Evolutionary conservation across 768 basidiomycete genomes (phyloP), one percentile per base, ranked within the genome.

Genomic region (Thelephora aurantiotincta): DNA sequence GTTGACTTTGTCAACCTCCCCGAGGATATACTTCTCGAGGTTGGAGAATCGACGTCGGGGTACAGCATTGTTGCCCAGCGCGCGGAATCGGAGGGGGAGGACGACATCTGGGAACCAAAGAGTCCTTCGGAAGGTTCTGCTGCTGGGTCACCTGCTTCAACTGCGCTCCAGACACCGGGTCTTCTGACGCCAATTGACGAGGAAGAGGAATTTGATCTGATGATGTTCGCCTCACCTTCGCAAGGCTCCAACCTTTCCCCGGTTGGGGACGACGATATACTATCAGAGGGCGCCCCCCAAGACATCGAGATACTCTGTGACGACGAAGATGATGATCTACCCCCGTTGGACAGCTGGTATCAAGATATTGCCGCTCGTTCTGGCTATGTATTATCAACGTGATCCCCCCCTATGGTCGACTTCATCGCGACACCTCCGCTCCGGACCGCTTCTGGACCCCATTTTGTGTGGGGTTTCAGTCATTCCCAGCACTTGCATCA

Each of bases 261-360:
- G 11, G 26, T 33, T 34, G n/a, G 26, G 38, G 18, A 11, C n/a
- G 43, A 20, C n/a, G 30, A 42, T 7, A 11, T 14, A 22, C n/a
- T 33, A 2, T 20, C 33, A 20, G 19, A 35, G 11, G 18, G 14
- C 11, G n/a, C 13, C 26, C 26, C 44, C 2, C 33, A n/a, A 22
- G 33, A 35, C 20, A 34, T 34, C 26, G 48, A 26, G 19, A 22
- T 16, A 2, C 13, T 23, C 36, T 20, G 22, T 11, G 50, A 49
- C 23, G 52, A 54, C 5, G 56, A 55, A 9, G 54, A 56, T 1
- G 54, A 55, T 14, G 55, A 46, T 3, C 52, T 57, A 22, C 56
- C 56, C 6, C 52, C 56, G 9, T 52, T 57, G 18, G 56, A 57
- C 44, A 52, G 54, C 12, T 57, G 53, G 54, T 57, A 57, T 44